These are phyloP conservation scores for Beverwykella pulmonaria DNA, from an alignment of 495 filamentous ascomycete genomes.

Conservation along the genomic window DNA sequence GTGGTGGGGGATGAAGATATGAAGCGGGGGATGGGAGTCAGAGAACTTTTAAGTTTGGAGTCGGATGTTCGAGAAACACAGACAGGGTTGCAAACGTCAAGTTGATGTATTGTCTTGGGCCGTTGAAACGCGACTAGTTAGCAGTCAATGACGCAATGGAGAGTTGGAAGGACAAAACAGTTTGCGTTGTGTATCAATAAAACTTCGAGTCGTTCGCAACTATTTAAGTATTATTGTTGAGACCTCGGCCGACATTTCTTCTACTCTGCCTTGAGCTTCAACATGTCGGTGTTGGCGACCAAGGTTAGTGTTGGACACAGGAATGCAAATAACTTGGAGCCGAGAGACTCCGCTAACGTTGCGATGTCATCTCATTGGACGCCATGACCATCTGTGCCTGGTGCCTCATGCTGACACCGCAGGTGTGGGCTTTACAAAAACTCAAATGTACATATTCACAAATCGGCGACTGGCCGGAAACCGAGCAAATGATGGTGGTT, in stretches of 20 bases:
- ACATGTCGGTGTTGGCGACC: background rate
- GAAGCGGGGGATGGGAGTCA: background rate
- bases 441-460: background rate
- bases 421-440: background rate
- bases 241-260: background rate
- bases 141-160: conserved; percentile 13
- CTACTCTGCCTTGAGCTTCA: background rate
- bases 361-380: background rate
- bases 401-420: background rate
- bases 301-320: background rate
- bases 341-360: background rate
- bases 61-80: background rate
- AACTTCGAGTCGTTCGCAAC: background rate
- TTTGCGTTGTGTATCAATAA: background rate
- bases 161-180: background rate
- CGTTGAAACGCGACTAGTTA: conserved; percentile 4
- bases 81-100: background rate
- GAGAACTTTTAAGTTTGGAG: too few species aligned
- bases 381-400: background rate
- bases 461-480: background rate
- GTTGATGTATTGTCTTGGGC: background rate
- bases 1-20: background rate
- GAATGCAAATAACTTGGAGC: background rate
- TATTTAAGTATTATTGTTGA: background rate
- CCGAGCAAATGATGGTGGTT: background rate